Evolutionary conservation across 2,329 filamentous ascomycete genomes (phyloP), one percentile per base, ranked within the genome.

Genomic region (Ascochyta rabiei): DNA sequence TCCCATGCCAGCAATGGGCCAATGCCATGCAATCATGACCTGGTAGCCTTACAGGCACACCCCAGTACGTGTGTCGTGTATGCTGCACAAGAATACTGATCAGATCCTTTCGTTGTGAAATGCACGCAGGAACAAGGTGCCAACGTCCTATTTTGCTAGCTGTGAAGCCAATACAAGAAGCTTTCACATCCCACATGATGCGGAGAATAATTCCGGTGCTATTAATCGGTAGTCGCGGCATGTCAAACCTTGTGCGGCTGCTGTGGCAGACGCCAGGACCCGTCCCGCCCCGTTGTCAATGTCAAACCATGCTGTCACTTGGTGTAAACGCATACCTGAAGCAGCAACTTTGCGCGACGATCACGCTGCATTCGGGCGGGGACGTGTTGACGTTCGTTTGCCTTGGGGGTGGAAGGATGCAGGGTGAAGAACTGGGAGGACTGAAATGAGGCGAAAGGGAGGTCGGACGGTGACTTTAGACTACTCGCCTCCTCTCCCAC

Each of bases 201-300:
- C 43, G 50, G 43, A 34, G 31, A 24, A 15, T 15, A n/a, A 6
- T 19, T 7, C 44, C 31, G 37, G 13, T 16, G 24, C 0, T 18
- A 16, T 35, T 12, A 24, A 24, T 37, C 26, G 50, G 39, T 33
- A 26, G 12, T 31, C 19, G 24, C 43, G 43, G 38, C 40, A 44
- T 10, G 30, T 33, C 40, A 23, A 42, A 31, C 41, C 28, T 46
- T 30, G 41, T 39, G 41, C 35, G 28, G 39, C 33, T 23, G 24
- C 26, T 10, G 50, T 26, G 9, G 33, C 50, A 31, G 37, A 19
- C 7, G 23, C 19, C 38, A 39, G 24, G 4, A 34, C 18, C 38
- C 50, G 43, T 53, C 31, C 52, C 46, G 46, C 18, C 1, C 51
- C 41, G 46, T 46, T 55, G 46, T 55, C 46, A 50, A 50, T 46